Evolutionary conservation across 2,329 filamentous ascomycete species (phyloP), one percentile per base, ranked within the genome.

Genomic region (Alternaria tenuissima): DNA sequence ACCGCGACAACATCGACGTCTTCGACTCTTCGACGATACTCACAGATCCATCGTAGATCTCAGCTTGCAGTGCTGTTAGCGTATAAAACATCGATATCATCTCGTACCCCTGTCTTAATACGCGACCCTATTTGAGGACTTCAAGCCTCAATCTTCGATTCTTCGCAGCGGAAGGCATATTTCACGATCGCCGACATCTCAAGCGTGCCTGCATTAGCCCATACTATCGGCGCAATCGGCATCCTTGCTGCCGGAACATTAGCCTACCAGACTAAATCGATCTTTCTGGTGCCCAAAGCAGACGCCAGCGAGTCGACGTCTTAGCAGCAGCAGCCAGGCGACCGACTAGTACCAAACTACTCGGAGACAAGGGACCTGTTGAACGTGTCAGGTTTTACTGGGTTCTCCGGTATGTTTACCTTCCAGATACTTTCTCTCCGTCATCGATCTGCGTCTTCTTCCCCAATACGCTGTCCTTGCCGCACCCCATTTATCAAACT

Each of bases 341-440:
- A 24, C 24, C 42, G 39, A 57, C 57, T 57, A 60, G 47, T 34
- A 41, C 32, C 48, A 14, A 43, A 48, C 24, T 51, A 49, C 47
- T 47, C 41, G 39, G 14, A 53, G 26, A 36, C 58, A 46, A 53
- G 43, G 48, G 48, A 52, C 48, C 54, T 55, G 39, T 47, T 22
- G 51, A 53, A 53, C 58, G 58, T 61, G 58, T 57, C 54, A 61
- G 42, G 52, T 24, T 22, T 32, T 32, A 36, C 32, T 60, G 55
- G 43, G 36, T 57, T 44, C 49, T 54, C 54, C 57, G 63, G 68
- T 69, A 71, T 63, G 68, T 71, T 56, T 64, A 57, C 63, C 54
- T 61, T 57, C 56, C 63, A 64, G 53, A 61, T 58, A 54, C 51
- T 53, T 52, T 30, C 52, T 56, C 22, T 41, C 65, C 64, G 67